Conservation (phyloP, 2,329 filamentous ascomycete genomes). For the Colletotrichum magnum region DNA sequence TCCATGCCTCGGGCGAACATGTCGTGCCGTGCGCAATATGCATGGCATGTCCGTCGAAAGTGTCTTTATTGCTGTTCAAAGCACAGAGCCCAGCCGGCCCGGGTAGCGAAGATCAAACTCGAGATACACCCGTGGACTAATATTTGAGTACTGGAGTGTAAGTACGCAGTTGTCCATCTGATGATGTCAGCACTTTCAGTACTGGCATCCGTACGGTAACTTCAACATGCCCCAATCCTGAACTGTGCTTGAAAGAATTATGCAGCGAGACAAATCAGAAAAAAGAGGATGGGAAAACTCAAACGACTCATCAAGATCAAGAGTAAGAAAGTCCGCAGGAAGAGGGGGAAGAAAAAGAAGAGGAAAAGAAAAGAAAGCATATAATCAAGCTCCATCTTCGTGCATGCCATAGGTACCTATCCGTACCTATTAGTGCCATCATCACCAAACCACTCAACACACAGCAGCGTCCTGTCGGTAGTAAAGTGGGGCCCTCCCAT, state of each 20-base stretch:
- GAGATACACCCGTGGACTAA: too few species aligned
- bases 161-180: too few species aligned
- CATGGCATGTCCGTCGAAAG: neutral
- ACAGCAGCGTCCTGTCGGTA: neutral
- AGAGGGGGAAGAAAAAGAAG: neutral
- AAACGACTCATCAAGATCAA: too few species aligned
- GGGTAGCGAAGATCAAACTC: too few species aligned
- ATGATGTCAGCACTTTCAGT: too few species aligned
- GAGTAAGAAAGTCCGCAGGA: neutral
- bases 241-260: too few species aligned
- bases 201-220: too few species aligned
- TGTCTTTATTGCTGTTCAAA: neutral
- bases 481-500: conserved; percentile 11
- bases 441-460: neutral
- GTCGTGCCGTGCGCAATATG: conserved; percentile 2
- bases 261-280: too few species aligned
- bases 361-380: neutral
- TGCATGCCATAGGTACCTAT: neutral
- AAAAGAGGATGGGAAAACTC: too few species aligned
- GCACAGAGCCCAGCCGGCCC: too few species aligned
- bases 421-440: neutral
- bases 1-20: conserved; percentile 33
- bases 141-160: too few species aligned
- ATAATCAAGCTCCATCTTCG: neutral
- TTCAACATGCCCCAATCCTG: too few species aligned